Base-by-base conservation (phyloP, 2,329 filamentous ascomycete species). In the Aspergillus quadricinctus region DNA sequence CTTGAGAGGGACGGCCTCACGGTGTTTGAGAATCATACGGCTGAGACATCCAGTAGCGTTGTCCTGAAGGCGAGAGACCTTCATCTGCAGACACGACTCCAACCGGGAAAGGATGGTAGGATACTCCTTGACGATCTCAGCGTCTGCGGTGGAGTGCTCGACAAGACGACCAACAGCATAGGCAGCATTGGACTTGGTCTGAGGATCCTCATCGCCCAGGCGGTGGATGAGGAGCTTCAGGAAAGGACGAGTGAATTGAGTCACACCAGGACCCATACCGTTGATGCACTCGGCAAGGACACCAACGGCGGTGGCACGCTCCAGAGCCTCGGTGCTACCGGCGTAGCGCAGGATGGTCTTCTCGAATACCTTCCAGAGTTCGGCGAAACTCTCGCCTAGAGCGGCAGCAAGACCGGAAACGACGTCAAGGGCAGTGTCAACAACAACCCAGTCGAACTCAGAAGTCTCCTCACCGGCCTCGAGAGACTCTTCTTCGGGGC, bases 371-470 rank as follows among this genome's bases (percentile, higher is more conserved):
- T 96, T 95, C 91, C 92, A 97, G 60, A 97, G 81, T 78, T 96
- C 88, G 55, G 83, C 82, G 68, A 97, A 97, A 64, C 87, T 85
- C 23, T 83, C 74, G 41, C 94, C 94, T 14, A 97, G 85, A 31
- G 91, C 91, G 49, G 86, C 85, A 21, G 92, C 87, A 43, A 97
- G 83, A 40, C 90, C 91, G 52, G 91, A 90, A 51, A 97, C 81
- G 49, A 96, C 91, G 63, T 97, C 94, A 54, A 97, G 84, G 37
- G 91, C 92, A 9, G 92, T 96, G 78, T 99, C 94, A 54, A 97
- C 88, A 52, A 96, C 88, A 19, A 97, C 84, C 94, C 94, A 97
- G 79, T 97, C 94, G 69, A 96, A 96, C 78, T 99, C 94, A 2
- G 93, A 96, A 29, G 88, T 89, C 71, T 92, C 93, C 50, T 85